These are phyloP conservation scores for Mrakia frigida DNA, from an alignment of 768 basidiomycete genomes.

Conservation along the genomic window DNA sequence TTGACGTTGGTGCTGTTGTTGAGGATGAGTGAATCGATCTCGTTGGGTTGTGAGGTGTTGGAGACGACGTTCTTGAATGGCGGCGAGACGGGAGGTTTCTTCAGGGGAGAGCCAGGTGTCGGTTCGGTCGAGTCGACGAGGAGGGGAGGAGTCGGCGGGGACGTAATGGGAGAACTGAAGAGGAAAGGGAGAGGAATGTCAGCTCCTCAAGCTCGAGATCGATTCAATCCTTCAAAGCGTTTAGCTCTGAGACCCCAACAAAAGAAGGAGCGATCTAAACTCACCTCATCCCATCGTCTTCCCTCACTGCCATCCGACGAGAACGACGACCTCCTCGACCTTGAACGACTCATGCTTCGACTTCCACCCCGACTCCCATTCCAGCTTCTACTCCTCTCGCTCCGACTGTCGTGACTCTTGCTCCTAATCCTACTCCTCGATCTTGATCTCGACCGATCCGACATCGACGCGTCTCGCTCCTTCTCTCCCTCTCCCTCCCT, in stretches of 20 bases:
- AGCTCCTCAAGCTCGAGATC: background rate
- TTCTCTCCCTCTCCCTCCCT: background rate
- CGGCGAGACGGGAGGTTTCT: background rate
- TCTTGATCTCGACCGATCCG: conserved; percentile 8
- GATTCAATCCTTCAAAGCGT: too few species aligned
- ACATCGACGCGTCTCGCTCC: background rate
- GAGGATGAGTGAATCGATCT: background rate
- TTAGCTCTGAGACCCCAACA: too few species aligned
- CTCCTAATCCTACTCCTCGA: background rate
- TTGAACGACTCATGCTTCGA: conserved; percentile 9
- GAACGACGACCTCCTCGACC: conserved; percentile 4
- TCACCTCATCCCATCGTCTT: background rate
- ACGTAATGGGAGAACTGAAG: background rate
- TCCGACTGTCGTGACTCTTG: background rate
- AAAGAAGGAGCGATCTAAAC: background rate
- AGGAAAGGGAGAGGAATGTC: background rate
- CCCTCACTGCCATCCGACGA: background rate
- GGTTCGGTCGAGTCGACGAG: background rate
- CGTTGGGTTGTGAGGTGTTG: background rate
- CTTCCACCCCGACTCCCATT: conserved; percentile 1
- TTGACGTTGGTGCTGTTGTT: background rate
- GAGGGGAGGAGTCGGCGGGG: background rate
- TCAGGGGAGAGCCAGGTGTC: conserved; percentile 29
- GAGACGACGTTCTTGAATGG: background rate
- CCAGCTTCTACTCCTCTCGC: background rate